Evolutionary conservation across 805 yeast species (phyloP), one percentile per base, ranked within the genome.

Genomic region (Isabelozyma heimii): DNA sequence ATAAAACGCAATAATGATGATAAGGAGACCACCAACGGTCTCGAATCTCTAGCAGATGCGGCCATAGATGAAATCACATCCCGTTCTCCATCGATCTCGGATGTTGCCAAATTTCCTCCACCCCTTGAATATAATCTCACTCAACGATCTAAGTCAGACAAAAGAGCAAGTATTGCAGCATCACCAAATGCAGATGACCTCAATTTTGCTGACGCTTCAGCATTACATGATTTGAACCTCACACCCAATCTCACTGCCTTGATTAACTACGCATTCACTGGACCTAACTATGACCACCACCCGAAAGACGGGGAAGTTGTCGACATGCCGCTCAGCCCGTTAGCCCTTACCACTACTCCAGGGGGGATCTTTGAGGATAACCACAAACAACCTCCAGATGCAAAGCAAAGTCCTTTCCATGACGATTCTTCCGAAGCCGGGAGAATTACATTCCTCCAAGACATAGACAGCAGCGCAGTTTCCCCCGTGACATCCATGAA

Each of bases 181-280:
- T 44, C 43, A 10, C 16, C 10, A 12, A 16, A 12, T 10, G 12
- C 40, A 10, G 35, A 30, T 10, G 35, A 30, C 35, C 35, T 37
- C 40, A 37, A 37, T 37, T 9, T 37, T 16, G 8, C 40, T 9
- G 40, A 37, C 20, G 40, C 20, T 37, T 14, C 16, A 12, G 15
- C 43, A 15, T 16, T 33, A 15, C 39, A 50, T 7, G 64, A 67
- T 33, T 44, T 66, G 39, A 61, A 65, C 42, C 52, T 70, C 20
- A 67, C 73, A 12, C 76, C 76, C 1, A 65, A 72, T 3, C 56
- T 71, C n/a, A 62, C 74, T 3, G 75, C 75, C 1, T 54, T 71
- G 17, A 65, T 71, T 30, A 69, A 62, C 47, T 62, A 61, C 47
- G 74, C 72, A 5, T 66, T 67, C 48, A 40, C 24, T 6, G 42